These are phyloP conservation scores for Zanthoxylum bungeanum DNA, from an alignment of 345 rosid species.

Conservation along the genomic window DNA sequence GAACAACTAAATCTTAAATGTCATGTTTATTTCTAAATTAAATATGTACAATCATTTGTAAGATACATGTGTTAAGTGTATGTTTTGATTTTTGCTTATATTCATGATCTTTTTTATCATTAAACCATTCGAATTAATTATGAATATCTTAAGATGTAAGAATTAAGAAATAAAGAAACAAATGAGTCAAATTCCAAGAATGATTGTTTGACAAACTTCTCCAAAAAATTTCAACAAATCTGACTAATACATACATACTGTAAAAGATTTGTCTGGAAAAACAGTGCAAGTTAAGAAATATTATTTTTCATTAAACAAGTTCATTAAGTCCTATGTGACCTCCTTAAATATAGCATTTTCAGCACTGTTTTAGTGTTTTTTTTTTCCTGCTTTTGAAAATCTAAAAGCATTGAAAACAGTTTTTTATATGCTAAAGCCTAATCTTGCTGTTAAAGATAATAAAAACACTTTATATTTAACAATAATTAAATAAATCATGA, in stretches of 20 bases:
- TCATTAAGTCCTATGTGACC: background rate
- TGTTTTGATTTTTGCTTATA: background rate
- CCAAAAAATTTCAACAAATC: constrained; percentile 21
- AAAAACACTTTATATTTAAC: background rate
- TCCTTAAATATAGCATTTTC: background rate
- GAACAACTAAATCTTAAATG: too few species aligned
- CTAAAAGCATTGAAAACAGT: background rate
- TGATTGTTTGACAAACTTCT: constrained; percentile 24
- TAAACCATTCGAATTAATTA: background rate
- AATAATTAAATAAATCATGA: background rate
- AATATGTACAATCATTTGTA: background rate
- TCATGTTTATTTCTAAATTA: too few species aligned
- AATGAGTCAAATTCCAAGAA: constrained; percentile 15
- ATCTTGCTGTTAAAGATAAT: background rate
- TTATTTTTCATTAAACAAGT: background rate
- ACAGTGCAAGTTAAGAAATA: background rate
- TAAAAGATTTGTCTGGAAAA: constrained; percentile 2
- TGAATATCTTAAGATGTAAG: background rate
- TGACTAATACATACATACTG: constrained; percentile 10
- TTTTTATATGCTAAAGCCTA: background rate
- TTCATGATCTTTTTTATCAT: background rate
- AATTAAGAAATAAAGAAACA: background rate
- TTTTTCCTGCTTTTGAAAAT: background rate
- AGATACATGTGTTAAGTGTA: background rate
- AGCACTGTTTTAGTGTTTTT: too few species aligned